phyloP scores from a whole-genome alignment of 2,329 filamentous ascomycete species.

The Cladosporium phlei region DNA sequence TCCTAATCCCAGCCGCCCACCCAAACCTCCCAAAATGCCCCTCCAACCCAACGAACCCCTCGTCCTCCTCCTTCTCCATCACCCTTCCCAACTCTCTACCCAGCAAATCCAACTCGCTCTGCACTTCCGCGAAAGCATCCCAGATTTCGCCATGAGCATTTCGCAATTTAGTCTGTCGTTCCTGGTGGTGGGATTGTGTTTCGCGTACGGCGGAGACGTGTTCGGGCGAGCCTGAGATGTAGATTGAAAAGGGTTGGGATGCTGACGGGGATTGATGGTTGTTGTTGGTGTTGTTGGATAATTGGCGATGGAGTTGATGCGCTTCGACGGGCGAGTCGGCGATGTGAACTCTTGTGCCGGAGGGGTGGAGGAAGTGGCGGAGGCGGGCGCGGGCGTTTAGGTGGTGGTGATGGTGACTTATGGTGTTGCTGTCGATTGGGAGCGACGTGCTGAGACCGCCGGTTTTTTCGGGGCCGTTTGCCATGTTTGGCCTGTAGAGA shows the following conservation, averaged over 20 bases:
- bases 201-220: conserved; percentile 48
- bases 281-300: too few species aligned
- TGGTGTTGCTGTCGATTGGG: background rate
- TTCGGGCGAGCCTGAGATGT: conserved; percentile 54
- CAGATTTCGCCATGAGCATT: conserved; percentile 48
- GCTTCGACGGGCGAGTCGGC: conserved; percentile 53
- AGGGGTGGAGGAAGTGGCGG: conserved; percentile 51
- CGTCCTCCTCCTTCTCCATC: conserved; percentile 51
- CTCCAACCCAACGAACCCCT: conserved; percentile 52
- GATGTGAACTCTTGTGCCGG: conserved; percentile 54
- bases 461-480: background rate
- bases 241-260: conserved; percentile 48
- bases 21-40: conserved; percentile 62
- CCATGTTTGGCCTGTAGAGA: too few species aligned
- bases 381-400: conserved; percentile 30
- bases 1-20: conserved; percentile 53
- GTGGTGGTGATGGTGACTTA: background rate
- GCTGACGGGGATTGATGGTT: conserved; percentile 17
- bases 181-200: conserved; percentile 52
- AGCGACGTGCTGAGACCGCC: background rate
- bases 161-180: conserved; percentile 43
- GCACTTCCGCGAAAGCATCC: conserved; percentile 54
- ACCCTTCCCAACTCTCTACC: conserved; percentile 51
- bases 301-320: conserved; percentile 42
- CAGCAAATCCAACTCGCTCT: conserved; percentile 50